These are phyloP conservation scores for Bryum argenteum DNA, from an alignment of 225 moss, liverwort and hornwort species.

Conservation along the genomic window DNA sequence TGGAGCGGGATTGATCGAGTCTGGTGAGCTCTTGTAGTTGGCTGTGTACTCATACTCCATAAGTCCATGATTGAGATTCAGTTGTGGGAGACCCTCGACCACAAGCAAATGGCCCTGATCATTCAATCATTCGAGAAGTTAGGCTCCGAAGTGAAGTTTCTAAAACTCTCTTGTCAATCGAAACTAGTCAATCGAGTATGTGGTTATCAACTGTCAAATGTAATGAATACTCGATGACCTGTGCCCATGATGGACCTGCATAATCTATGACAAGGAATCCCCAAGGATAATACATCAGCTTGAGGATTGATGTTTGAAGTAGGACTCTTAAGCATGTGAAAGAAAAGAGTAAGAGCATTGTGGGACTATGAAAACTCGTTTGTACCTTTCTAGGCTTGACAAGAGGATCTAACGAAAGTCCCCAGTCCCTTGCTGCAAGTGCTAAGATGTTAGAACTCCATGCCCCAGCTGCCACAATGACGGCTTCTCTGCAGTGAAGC, in stretches of 20 bases:
- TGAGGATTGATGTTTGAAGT: too few species aligned
- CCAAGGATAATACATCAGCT: neutral
- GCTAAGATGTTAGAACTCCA: slow-evolving; percentile 79
- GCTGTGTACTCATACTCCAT: slow-evolving; percentile 89
- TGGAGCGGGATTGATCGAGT: slow-evolving; percentile 13
- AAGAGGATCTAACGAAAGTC: slow-evolving; percentile 57
- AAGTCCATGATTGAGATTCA: slow-evolving; percentile 77
- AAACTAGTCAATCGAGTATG: slow-evolving; percentile 18
- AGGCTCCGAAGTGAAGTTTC: slow-evolving; percentile 4
- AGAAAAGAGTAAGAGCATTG: neutral
- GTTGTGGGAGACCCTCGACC: slow-evolving; percentile 52
- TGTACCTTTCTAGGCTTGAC: slow-evolving; percentile 87
- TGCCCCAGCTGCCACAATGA: slow-evolving; percentile 87
- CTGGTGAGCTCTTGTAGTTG: slow-evolving; percentile 29
- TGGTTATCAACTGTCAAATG: slow-evolving; percentile 13
- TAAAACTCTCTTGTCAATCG: slow-evolving; percentile 21
- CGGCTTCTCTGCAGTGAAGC: slow-evolving; percentile 68
- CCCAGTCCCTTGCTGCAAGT: slow-evolving; percentile 60
- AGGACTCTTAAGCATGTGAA: neutral
- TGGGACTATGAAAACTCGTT: neutral
- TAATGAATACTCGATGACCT: neutral
- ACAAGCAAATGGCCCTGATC: slow-evolving; percentile 90
- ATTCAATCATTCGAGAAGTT: slow-evolving; percentile 22
- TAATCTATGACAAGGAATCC: slow-evolving; percentile 4
- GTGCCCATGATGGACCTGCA: slow-evolving; percentile 1